Base-by-base conservation (phyloP, 163 green algal species). In the Scenedesmus sp. region DNA sequence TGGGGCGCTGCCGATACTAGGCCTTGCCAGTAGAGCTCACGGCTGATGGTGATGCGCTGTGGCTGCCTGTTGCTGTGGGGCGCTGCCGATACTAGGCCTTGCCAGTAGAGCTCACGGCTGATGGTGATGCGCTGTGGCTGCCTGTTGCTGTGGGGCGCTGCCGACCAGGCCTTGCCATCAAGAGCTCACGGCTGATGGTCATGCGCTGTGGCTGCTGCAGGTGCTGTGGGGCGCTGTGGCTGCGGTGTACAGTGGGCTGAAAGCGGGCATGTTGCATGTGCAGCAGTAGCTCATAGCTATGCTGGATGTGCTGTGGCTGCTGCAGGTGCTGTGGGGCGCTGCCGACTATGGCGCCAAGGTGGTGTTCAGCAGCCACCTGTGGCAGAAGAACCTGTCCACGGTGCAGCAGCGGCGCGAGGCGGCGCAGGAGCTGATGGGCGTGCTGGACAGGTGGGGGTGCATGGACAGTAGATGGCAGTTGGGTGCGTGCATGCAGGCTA, bases 331-430 rank as follows among this genome's bases (percentile, higher is more conserved):
- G 16, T 96, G 94, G 94, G 93, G 86, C 9, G 84, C 94, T 26
- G 91, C 79, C 34, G 94, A 96, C 87, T 96, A 95, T 87, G 34
- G 85, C 23, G 93, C 93, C 54, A 96, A 96, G 90, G 94, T 94
- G 54, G 93, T 96, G 52, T 95, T 95, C 88, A 93, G 88, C 85
- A 93, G 82, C 64, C 93, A 95, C 87, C 86, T 95, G 89, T 95
- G 93, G 93, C 93, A 96, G 92, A 93, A 89, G 92, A 96, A 96
- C 87, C 66, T 96, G 18, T 76, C 84, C 34, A 94, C 85, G 2
- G 87, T 94, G 59, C 81, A 95, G 87, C 86, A 94, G 89, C 82
- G 94, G 5, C 59, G 77, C 9, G 87, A 91, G 76, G 87, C 87
- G 0, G 87, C 87, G 57, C 87, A 91, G 46, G 87, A 91, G 76